Conservation (phyloP, 352 stramenopile species). For the Globisporangium megalacanthum region DNA sequence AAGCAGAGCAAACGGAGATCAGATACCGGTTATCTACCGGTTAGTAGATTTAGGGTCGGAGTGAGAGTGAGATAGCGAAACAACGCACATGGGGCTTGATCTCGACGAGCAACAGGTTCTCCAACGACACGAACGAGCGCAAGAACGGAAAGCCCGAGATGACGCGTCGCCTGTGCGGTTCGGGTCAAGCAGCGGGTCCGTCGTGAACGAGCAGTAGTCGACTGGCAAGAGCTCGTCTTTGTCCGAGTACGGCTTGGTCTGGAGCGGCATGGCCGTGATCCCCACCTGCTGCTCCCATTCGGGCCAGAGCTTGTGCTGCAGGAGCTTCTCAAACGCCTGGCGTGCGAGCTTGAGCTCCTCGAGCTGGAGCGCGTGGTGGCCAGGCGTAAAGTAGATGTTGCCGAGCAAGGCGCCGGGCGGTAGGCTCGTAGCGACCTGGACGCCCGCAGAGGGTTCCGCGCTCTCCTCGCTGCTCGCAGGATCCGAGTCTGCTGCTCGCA, state of each 20-base stretch:
- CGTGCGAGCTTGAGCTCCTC: conserved; percentile 92
- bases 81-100: conserved; percentile 74
- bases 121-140: conserved; percentile 93
- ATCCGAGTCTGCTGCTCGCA: conserved; percentile 62
- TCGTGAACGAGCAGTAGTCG: conserved; percentile 92
- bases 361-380: conserved; percentile 86
- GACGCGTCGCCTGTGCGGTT: conserved; percentile 85
- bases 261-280: conserved; percentile 88
- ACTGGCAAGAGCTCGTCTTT: conserved; percentile 91
- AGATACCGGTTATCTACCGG: too few relatives aligned
- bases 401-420: conserved; percentile 86
- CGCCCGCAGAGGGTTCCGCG: conserved; percentile 8
- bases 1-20: too few relatives aligned
- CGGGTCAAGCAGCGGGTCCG: conserved; percentile 91
- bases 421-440: conserved; percentile 17
- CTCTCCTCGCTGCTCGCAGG: conserved; percentile 17
- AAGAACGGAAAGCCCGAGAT: conserved; percentile 94
- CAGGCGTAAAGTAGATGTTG: conserved; percentile 93
- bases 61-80: background rate
- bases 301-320: conserved; percentile 81
- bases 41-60: background rate
- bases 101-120: conserved; percentile 94
- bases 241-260: conserved; percentile 91
- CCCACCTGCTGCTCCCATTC: conserved; percentile 89
- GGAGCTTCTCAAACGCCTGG: conserved; percentile 90